Conservation (phyloP, 768 basidiomycete genomes). For the Russula sp. region DNA sequence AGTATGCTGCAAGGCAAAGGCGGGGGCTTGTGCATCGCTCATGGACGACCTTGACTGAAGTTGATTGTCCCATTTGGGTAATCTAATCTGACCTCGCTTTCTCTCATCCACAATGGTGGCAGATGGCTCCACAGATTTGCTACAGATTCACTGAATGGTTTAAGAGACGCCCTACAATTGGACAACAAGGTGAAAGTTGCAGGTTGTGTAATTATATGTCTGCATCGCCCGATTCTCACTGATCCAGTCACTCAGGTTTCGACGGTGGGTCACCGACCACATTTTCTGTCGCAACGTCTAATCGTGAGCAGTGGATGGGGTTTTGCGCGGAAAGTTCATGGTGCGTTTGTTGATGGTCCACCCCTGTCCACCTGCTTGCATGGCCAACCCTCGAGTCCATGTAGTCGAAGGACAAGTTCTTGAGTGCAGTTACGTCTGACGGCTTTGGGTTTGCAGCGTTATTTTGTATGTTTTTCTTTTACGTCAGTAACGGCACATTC, state of each 20-base stretch:
- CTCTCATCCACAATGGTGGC: slow-evolving; percentile 19
- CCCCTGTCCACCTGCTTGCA: slow-evolving; percentile 8
- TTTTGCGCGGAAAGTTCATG: slow-evolving; percentile 94
- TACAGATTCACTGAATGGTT: slow-evolving; percentile 55
- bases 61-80: not conserved
- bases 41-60: not conserved
- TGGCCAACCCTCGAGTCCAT: slow-evolving; percentile 21
- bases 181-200: slow-evolving; percentile 93
- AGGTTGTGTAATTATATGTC: slow-evolving; percentile 51
- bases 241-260: slow-evolving; percentile 43
- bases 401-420: slow-evolving; percentile 89
- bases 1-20: slow-evolving; percentile 23
- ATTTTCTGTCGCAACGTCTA: slow-evolving; percentile 5
- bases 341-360: slow-evolving; percentile 39
- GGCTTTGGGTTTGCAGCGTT: slow-evolving; percentile 95
- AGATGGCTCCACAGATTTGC: slow-evolving; percentile 39
- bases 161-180: slow-evolving; percentile 49
- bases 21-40: not conserved
- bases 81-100: not conserved
- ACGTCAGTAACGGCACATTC: slow-evolving; percentile 12
- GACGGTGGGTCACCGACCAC: slow-evolving; percentile 54
- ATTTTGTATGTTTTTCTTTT: slow-evolving; percentile 61
- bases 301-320: slow-evolving; percentile 71
- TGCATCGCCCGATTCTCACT: not conserved
- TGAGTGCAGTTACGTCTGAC: slow-evolving; percentile 70